A percentile compares a stretch with the other conserved stretches of the same genome.
Conservation (phyloP, 2,329 filamentous ascomycete genomes). For the Aquanectria penicillioides region DNA sequence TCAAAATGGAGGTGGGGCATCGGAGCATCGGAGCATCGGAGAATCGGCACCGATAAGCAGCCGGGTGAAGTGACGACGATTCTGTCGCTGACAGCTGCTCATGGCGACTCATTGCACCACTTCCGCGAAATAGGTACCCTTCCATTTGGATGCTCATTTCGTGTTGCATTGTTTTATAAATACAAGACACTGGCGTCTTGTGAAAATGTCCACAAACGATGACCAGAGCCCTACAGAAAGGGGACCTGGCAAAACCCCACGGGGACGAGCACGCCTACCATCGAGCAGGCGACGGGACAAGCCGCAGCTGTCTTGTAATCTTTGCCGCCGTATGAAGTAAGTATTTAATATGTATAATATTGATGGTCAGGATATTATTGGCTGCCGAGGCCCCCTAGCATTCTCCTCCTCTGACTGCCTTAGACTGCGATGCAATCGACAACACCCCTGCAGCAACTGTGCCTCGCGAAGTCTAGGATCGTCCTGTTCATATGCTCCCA, state of each 20-base stretch:
- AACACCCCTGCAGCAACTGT: conserved; percentile 15
- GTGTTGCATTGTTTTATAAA: too few relatives aligned
- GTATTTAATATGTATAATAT: background rate
- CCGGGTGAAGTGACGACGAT: background rate
- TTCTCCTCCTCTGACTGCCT: background rate
- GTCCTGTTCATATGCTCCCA: conserved; percentile 7
- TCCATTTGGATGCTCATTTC: background rate
- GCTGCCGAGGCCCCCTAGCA: background rate
- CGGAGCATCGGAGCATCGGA: conserved; percentile 10
- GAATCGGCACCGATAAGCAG: background rate
- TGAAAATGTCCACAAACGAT: background rate
- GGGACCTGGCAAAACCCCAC: conserved; percentile 11
- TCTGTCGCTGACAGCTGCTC: too few relatives aligned
- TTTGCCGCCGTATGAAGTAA: conserved; percentile 16
- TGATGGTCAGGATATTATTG: background rate
- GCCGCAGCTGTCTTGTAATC: conserved; percentile 14
- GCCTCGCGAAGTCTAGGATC: background rate
- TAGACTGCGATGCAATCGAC: conserved; percentile 18
- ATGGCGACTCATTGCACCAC: too few relatives aligned
- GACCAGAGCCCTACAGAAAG: background rate
- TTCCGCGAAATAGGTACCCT: background rate
- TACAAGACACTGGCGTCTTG: too few relatives aligned
- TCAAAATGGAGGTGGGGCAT: too few relatives aligned
- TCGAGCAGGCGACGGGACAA: conserved; percentile 10
- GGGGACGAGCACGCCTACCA: background rate